Base-by-base conservation (phyloP, 2,329 filamentous ascomycete species). In the Fusarium caatingaense region DNA sequence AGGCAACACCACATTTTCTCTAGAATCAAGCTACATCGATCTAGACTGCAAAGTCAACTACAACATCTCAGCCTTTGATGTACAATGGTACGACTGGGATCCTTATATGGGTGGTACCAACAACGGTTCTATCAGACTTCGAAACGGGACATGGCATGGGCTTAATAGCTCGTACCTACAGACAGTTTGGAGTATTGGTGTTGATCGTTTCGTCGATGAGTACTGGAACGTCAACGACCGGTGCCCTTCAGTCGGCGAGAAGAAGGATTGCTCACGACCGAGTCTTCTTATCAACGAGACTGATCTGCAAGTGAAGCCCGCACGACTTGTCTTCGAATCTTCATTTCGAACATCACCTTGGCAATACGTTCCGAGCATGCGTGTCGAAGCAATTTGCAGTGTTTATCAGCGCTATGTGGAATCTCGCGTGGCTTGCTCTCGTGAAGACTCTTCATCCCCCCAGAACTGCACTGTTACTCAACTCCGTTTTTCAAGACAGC, bases 131-230 rank as follows among this genome's bases (percentile, higher is more conserved):
- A 49, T 49, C 37, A 11, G 34, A 21, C 42, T 54, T 8, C 32
- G 9, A 3, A 69, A 64, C 15, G 64, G 60, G 5, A 64, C 60
- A 15, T 68, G 57, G 65, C 54, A 68, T n/a, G 57, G 56, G 21
- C 34, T n/a, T 7, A 37, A 37, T 37, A 37, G 34, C 34, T 7
- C 34, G 18, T 37, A 37, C 18, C 34, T 37, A n/a, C 34, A 37
- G 18, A 37, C 34, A n/a, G 34, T 37, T 37, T 37, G 34, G 16
- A 6, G 65, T 40, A 15, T 30, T 53, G 34, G 32, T 12, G 10
- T 37, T 37, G 34, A 65, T n/a, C 41, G 65, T 28, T 61, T 68
- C 25, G 37, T 54, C 18, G 23, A 25, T 15, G 3, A 28, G 20
- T 12, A n/a, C 4, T 18, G 34, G 34, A n/a, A 49, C 27, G 3